Conservation (phyloP, 768 basidiomycete species). For the Solioccasus polychromus region DNA sequence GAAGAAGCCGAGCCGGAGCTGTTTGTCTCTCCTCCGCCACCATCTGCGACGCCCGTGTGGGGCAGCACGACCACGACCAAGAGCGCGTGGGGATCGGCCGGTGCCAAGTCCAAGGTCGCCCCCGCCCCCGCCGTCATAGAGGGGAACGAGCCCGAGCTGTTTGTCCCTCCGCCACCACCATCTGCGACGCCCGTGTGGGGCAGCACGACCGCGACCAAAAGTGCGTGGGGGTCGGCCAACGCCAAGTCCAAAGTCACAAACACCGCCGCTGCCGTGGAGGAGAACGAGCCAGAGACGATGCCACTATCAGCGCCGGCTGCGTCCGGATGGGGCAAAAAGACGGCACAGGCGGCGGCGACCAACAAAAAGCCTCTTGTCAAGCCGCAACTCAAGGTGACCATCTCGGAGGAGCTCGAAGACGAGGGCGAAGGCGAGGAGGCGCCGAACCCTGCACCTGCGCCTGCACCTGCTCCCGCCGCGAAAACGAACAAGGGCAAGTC, state of each 20-base stretch:
- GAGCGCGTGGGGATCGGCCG: too few species aligned
- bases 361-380: constrained; percentile 6
- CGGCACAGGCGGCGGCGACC: neutral
- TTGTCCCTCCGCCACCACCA: too few species aligned
- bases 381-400: constrained; percentile 17
- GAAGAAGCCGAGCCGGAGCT: too few species aligned
- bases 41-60: too few species aligned
- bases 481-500: constrained; percentile 19
- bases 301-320: neutral
- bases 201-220: constrained; percentile 12
- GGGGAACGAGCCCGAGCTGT: too few species aligned
- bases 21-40: too few species aligned
- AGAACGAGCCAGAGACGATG: constrained; percentile 12
- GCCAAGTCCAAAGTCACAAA: constrained; percentile 20
- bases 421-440: constrained; percentile 5
- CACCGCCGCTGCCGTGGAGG: constrained; percentile 4
- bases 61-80: too few species aligned
- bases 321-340: constrained; percentile 16
- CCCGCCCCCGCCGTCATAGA: too few species aligned
- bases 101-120: too few species aligned
- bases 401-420: constrained; percentile 22
- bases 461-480: neutral
- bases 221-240: constrained; percentile 19
- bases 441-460: constrained; percentile 1
- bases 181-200: too few species aligned